Evolutionary conservation across 371 early-diverging fungal genomes (phyloP).

Genomic region (Mucor irregularis): DNA sequence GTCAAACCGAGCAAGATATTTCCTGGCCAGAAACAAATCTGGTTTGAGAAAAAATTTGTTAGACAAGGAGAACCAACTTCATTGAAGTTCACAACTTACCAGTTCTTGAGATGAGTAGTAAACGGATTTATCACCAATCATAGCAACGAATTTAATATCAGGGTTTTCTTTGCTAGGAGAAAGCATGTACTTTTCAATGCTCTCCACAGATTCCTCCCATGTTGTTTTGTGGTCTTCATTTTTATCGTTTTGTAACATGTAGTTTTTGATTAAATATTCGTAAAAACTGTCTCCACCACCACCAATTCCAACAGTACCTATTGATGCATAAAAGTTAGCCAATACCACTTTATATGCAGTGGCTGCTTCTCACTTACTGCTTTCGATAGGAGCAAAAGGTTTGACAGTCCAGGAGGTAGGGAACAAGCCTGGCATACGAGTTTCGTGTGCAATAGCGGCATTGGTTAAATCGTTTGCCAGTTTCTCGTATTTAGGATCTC

Average conservation of each 20-base stretch:
- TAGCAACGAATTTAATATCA: conserved; percentile 35
- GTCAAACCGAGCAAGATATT: conserved; percentile 36
- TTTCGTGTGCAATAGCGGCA: conserved; percentile 28
- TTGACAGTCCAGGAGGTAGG: conserved; percentile 36
- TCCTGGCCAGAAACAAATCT: conserved; percentile 48
- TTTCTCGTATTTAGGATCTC: conserved; percentile 56
- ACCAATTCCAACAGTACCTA: conserved; percentile 47
- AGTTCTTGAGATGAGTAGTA: conserved; percentile 31
- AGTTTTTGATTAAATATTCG: conserved; percentile 75
- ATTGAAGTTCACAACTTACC: conserved; percentile 9
- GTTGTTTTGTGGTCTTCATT: conserved; percentile 24
- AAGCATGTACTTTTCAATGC: conserved; percentile 45
- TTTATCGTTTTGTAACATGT: conserved; percentile 53
- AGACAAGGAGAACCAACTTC: neutral
- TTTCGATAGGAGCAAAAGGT: conserved; percentile 26
- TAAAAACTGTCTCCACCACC: conserved; percentile 87
- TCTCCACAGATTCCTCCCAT: conserved; percentile 41
- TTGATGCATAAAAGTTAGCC: neutral
- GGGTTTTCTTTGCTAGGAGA: conserved; percentile 31
- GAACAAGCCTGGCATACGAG: conserved; percentile 55
- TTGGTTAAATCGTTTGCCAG: conserved; percentile 54
- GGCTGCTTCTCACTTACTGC: conserved; percentile 5
- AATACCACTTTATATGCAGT: too few relatives aligned
- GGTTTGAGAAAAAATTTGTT: neutral
- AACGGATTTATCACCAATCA: conserved; percentile 18